Percentiles rank a stretch among this genome's conserved stretches.
These are phyloP conservation scores for Arxiozyma slooffiae DNA, from an alignment of 1,139 yeast genomes.

Conservation along the genomic window DNA sequence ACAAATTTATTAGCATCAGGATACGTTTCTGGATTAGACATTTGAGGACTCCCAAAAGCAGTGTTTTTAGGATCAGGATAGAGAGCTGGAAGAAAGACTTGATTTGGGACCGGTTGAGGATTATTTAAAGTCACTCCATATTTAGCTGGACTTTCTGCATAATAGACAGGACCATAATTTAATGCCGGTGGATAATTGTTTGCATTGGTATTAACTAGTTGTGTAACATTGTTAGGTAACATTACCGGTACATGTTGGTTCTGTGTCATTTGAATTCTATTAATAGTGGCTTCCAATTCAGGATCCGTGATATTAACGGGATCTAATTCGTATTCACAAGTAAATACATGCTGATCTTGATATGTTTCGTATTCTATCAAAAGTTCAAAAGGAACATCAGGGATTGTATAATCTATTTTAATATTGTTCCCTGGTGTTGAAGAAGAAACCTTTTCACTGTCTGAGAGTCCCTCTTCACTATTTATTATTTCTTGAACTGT, in stretches of 20 bases:
- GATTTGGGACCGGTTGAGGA: not conserved
- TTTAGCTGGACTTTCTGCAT: not conserved
- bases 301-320: not conserved
- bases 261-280: not conserved
- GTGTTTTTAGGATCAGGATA: not conserved
- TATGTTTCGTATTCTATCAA: conserved; percentile 15
- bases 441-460: not conserved
- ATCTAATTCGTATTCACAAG: conserved; percentile 4
- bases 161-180: not conserved
- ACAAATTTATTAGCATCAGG: not conserved
- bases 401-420: conserved; percentile 9
- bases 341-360: conserved; percentile 14
- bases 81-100: not conserved
- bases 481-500: not conserved
- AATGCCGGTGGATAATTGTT: not conserved
- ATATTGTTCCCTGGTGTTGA: not conserved
- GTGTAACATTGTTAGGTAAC: not conserved
- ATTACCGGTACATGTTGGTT: not conserved
- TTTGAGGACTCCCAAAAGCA: not conserved
- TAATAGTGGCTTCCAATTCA: not conserved
- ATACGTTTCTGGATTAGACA: not conserved
- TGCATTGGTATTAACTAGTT: not conserved
- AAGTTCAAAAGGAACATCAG: conserved; percentile 18
- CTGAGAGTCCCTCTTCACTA: not conserved
- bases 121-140: not conserved